Base-by-base conservation (phyloP, 176 grass and related monocot species). In the Juncus effusus region DNA sequence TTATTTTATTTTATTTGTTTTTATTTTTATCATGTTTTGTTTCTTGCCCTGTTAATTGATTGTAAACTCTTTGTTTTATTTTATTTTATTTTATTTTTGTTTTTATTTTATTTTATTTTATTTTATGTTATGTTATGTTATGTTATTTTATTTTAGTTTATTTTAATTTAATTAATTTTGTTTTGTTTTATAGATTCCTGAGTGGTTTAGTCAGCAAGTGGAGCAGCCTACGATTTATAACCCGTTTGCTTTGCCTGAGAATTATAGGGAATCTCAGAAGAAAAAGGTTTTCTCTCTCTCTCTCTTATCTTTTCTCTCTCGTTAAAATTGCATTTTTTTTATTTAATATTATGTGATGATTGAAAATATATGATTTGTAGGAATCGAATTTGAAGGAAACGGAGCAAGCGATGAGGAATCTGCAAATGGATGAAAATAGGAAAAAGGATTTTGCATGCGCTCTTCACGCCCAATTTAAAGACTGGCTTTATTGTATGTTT, bases 391-490 rank as follows among this genome's bases (percentile, higher is more conserved):
- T 99, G 76, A 72, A 79, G 47, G 89, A 87, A 80, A 82, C 85
- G 58, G 83, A 89, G 65, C 87, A 82, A 81, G 79, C 64, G 47
- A 82, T 93, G 44, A 75, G 89, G 65, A 86, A 84, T 53, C 64
- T 93, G 57, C 83, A 89, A 86, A 60, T 99, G 77, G 89, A 93
- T 78, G 94, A 93, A 19, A 93, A 78, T 71, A 80, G 89, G 69
- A 93, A 86, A 54, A 77, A 79, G 59, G 94, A 99, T 73, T 78
- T 99, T 65, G 76, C 89, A 45, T 78, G 70, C 39, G 83, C 85
- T n/a, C 83, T 99, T 72, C 94, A 99, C 56, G 76, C 69, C 28
- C 94, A 99, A 76, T 99, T 99, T 81, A 93, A 78, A 70, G 94
- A 99, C 45, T 99, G 94, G 94, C 77, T 99, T 82, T 99, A 99